Base-by-base conservation (phyloP, 495 filamentous ascomycete genomes). In the Xylaria grammica region DNA sequence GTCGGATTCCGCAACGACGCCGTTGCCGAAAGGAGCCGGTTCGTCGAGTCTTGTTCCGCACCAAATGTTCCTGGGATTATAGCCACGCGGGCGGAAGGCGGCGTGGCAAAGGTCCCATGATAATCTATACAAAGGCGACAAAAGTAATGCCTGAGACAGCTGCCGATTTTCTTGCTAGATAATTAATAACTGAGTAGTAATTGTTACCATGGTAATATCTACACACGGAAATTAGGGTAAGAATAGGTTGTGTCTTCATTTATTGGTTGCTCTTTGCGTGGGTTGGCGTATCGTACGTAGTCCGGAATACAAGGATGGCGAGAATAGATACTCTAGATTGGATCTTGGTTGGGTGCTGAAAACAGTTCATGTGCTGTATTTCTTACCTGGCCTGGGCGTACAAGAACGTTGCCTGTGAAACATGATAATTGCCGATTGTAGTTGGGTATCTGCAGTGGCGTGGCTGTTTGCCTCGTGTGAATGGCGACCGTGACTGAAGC, bases 381-480 rank as follows among this genome's bases (percentile, higher is more conserved):
- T 60, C 65, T 67, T 45, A 56, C 69, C 68, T 67, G 58, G 64
- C 62, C 55, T 34, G 59, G 56, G 65, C 48, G 65, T 46, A 54
- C 34, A 53, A 26, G 55, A 62, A 49, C 63, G 42, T 67, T 67
- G 66, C 62, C 60, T 17, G 51, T 73, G 66, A 69, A 69, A 67
- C 66, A 62, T 65, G 65, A 38, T 58, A 61, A 50, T 38, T 60
- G 50, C 64, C 66, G 52, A 11, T 50, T 34, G 29, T 65, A 40
- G 55, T 62, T 69, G 69, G 71, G 65, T 72, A 68, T 71, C 71
- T 71, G 67, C 67, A 74, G 65, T 62, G 67, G 68, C 62, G 58
- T 44, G 26, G 48, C 13, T 2, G 50, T 48, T 19, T 45, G 40
- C 36, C 38, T 48, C 34, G 61, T 54, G 49, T 62, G 60, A 45